Conservation (phyloP, 2,329 filamentous ascomycete genomes). For the Hymenoscyphus salicellus region DNA sequence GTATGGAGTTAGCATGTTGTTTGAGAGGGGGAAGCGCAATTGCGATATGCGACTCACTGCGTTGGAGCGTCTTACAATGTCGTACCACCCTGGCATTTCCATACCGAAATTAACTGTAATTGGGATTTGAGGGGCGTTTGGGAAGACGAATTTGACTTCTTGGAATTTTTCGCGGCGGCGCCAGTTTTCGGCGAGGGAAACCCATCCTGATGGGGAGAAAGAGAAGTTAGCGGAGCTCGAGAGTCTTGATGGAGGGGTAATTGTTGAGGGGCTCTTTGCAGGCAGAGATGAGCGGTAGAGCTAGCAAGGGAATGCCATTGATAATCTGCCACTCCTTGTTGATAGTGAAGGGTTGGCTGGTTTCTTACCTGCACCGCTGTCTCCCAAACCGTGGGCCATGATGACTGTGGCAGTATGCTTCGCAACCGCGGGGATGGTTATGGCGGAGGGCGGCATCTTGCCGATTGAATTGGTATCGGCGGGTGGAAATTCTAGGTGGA, state of each 20-base stretch:
- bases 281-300: background rate
- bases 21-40: background rate
- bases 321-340: background rate
- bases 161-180: constrained; percentile 74
- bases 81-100: constrained; percentile 85
- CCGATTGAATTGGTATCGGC: constrained; percentile 2
- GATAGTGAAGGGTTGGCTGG: too few relatives aligned
- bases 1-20: background rate
- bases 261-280: background rate
- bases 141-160: constrained; percentile 91
- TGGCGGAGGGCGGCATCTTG: constrained; percentile 38
- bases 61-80: constrained; percentile 56
- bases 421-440: constrained; percentile 75
- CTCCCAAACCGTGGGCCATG: constrained; percentile 87
- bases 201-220: constrained; percentile 57
- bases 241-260: constrained; percentile 1
- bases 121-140: constrained; percentile 81
- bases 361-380: constrained; percentile 56
- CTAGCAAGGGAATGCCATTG: background rate
- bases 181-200: constrained; percentile 83
- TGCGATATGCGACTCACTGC: constrained; percentile 21
- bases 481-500: background rate
- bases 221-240: background rate
- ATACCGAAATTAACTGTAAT: constrained; percentile 79
- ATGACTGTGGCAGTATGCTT: constrained; percentile 93